phyloP scores from a whole-genome alignment of 352 stramenopile genomes.

The Blastocystis sp. region DNA sequence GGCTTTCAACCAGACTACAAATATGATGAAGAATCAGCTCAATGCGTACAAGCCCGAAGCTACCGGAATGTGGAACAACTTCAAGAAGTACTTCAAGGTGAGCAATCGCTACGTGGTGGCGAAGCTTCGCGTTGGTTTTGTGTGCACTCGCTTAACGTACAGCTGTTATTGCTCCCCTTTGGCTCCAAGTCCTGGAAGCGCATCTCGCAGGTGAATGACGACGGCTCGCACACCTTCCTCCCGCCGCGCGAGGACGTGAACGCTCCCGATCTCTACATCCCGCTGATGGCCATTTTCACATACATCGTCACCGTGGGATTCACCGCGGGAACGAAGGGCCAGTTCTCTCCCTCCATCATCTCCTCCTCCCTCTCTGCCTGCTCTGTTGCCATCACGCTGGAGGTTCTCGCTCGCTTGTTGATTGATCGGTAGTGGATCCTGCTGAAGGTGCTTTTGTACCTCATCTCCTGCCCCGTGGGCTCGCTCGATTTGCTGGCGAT shows the following conservation, averaged over 20 bases:
- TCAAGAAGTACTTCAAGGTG: conserved; percentile 73
- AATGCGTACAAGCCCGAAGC: conserved; percentile 65
- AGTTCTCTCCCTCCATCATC: conserved; percentile 74
- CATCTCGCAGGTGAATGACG: conserved; percentile 70
- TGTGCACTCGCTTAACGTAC: conserved; percentile 32
- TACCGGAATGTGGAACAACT: conserved; percentile 59
- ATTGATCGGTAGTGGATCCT: conserved; percentile 82
- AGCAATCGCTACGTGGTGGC: conserved; percentile 71
- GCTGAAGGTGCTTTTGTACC: conserved; percentile 88
- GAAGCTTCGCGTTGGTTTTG: conserved; percentile 66
- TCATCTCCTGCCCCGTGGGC: conserved; percentile 74
- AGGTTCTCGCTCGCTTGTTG: background rate
- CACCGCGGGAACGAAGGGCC: conserved; percentile 86
- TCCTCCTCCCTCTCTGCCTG: conserved; percentile 32
- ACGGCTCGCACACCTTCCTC: conserved; percentile 76
- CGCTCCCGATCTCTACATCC: conserved; percentile 95
- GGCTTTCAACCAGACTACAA: conserved; percentile 46
- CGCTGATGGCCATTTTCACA: conserved; percentile 95
- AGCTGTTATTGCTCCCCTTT: conserved; percentile 83
- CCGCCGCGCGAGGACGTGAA: conserved; percentile 91
- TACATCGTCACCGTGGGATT: conserved; percentile 95
- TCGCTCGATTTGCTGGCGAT: conserved; percentile 92
- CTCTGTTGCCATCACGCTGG: conserved; percentile 1
- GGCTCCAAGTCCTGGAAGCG: conserved; percentile 80
- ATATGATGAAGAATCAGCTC: conserved; percentile 65